phyloP scores from a whole-genome alignment of 2,329 filamentous ascomycete species.

The Fusarium torulosum region DNA sequence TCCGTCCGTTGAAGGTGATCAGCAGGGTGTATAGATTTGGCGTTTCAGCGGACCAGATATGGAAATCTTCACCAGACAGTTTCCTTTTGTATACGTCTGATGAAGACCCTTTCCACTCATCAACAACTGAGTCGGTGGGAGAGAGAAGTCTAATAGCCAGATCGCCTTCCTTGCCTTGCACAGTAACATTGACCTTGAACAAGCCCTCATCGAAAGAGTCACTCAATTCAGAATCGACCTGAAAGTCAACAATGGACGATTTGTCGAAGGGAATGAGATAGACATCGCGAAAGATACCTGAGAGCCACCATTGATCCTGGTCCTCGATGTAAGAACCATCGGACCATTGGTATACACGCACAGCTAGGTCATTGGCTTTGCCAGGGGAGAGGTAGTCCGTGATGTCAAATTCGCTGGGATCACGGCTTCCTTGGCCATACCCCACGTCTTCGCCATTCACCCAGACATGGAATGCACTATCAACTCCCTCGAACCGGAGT shows the following conservation, averaged over 20 bases:
- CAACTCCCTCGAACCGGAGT: slow-evolving; percentile 81
- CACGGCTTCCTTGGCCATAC: slow-evolving; percentile 79
- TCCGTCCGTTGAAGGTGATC: slow-evolving; percentile 53
- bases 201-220: slow-evolving; percentile 65
- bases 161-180: slow-evolving; percentile 61
- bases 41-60: slow-evolving; percentile 78
- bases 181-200: slow-evolving; percentile 62
- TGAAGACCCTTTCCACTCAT: slow-evolving; percentile 42
- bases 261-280: slow-evolving; percentile 71
- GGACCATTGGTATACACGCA: slow-evolving; percentile 79
- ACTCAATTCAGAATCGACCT: slow-evolving; percentile 66
- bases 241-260: slow-evolving; percentile 55
- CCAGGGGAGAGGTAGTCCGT: slow-evolving; percentile 61
- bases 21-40: slow-evolving; percentile 70
- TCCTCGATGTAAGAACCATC: slow-evolving; percentile 81
- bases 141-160: slow-evolving; percentile 56
- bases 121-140: slow-evolving; percentile 48
- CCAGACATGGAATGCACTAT: slow-evolving; percentile 78
- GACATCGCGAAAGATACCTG: slow-evolving; percentile 75
- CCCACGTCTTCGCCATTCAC: slow-evolving; percentile 76
- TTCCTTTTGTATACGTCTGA: slow-evolving; percentile 55
- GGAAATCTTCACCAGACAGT: slow-evolving; percentile 62
- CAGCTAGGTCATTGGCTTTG: slow-evolving; percentile 68
- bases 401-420: slow-evolving; percentile 80
- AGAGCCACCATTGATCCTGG: slow-evolving; percentile 76